Evolutionary conservation across 2,329 filamentous ascomycete genomes (phyloP).

Genomic region (Huntiella bhutanensis): DNA sequence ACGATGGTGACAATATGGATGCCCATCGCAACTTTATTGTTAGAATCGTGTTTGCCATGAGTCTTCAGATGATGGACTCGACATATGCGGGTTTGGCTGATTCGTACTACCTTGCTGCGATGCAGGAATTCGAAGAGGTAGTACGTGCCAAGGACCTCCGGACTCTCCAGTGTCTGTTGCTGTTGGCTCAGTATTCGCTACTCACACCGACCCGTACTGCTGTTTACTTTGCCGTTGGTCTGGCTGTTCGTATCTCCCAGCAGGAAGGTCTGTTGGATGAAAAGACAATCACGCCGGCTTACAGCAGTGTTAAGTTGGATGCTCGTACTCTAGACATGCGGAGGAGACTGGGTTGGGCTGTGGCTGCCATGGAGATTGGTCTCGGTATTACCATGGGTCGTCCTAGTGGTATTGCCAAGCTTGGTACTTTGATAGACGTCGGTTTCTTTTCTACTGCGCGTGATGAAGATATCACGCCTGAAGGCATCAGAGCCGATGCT

Average conservation of each 20-base stretch:
- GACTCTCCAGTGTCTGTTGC: constrained; percentile 71
- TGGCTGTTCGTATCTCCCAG: constrained; percentile 74
- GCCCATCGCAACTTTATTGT: constrained; percentile 75
- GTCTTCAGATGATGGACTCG: constrained; percentile 75
- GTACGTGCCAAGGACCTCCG: constrained; percentile 76
- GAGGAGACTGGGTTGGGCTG: constrained; percentile 70
- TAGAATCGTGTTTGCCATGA: constrained; percentile 84
- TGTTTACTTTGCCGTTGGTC: constrained; percentile 80
- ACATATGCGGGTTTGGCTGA: constrained; percentile 87
- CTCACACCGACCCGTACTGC: constrained; percentile 82
- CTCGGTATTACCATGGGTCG: constrained; percentile 76
- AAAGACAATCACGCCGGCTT: constrained; percentile 55
- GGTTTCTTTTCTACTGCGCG: constrained; percentile 66
- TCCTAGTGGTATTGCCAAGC: constrained; percentile 67
- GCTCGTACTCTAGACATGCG: constrained; percentile 74
- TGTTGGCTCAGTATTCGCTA: constrained; percentile 82
- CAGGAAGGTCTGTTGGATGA: constrained; percentile 77
- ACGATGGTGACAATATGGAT: constrained; percentile 47
- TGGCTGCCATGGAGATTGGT: constrained; percentile 74
- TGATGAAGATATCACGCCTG: constrained; percentile 62
- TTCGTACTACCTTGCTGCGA: constrained; percentile 81
- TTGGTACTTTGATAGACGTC: constrained; percentile 67
- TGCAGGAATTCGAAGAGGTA: constrained; percentile 66
- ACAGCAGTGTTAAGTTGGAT: constrained; percentile 41
- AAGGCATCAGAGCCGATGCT: constrained; percentile 54